Evolutionary conservation across 805 yeast genomes (phyloP).

Genomic region (Wickerhamomyces ciferrii): DNA sequence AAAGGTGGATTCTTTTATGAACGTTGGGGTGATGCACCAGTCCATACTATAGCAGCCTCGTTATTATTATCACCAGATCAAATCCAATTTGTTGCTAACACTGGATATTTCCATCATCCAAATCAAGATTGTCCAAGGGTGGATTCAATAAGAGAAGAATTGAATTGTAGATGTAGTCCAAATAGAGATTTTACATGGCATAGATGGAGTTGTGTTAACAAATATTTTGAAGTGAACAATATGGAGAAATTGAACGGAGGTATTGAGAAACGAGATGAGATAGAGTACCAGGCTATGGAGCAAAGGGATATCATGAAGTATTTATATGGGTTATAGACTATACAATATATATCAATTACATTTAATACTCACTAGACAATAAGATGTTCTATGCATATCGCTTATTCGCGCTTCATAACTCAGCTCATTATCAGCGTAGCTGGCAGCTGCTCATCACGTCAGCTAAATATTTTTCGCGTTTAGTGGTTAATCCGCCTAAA

Average conservation of each 20-base stretch:
- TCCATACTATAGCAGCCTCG: slow-evolving; percentile 67
- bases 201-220: slow-evolving; percentile 55
- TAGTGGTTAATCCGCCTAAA: too few relatives aligned
- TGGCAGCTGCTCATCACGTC: too few relatives aligned
- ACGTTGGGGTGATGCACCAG: slow-evolving; percentile 87
- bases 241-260: neutral
- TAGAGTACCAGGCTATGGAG: neutral
- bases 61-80: slow-evolving; percentile 46
- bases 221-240: slow-evolving; percentile 33
- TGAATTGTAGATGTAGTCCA: slow-evolving; percentile 58
- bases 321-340: neutral
- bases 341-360: too few relatives aligned
- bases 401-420: too few relatives aligned
- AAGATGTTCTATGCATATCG: too few relatives aligned
- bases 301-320: neutral
- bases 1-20: slow-evolving; percentile 78
- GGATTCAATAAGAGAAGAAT: slow-evolving; percentile 39
- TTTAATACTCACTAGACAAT: too few relatives aligned
- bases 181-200: slow-evolving; percentile 61
- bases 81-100: slow-evolving; percentile 63
- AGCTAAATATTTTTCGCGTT: too few relatives aligned
- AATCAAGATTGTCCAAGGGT: slow-evolving; percentile 63
- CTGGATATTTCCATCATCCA: slow-evolving; percentile 78
- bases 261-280: neutral
- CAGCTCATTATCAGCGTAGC: too few relatives aligned